phyloP scores from a whole-genome alignment of 208 protist species.

The Naegleria lovaniensis region DNA sequence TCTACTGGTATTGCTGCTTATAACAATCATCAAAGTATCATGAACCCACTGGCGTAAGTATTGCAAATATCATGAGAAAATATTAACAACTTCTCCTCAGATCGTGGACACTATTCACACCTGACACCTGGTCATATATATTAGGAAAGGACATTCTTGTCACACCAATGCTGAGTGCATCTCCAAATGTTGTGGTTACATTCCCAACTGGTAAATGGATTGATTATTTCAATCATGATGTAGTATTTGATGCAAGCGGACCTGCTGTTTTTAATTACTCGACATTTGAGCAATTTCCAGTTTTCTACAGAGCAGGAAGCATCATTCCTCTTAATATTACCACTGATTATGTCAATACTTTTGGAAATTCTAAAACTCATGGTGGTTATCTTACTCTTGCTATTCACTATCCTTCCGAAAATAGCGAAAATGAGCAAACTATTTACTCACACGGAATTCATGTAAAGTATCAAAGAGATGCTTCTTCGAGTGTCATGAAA shows the following conservation, averaged over 20 bases:
- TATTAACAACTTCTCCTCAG: background rate
- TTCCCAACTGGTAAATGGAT: conserved; percentile 36
- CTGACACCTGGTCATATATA: background rate
- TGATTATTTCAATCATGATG: conserved; percentile 32
- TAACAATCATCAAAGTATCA: conserved; percentile 22
- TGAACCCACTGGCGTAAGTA: background rate
- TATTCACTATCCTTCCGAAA: background rate
- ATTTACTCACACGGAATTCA: background rate
- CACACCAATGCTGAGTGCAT: conserved; percentile 32
- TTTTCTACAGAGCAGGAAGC: conserved; percentile 32
- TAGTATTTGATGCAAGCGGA: conserved; percentile 7
- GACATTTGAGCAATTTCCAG: conserved; percentile 24
- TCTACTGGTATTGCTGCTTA: conserved; percentile 27
- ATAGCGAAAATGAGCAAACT: background rate
- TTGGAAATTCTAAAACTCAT: background rate
- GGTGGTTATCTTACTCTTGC: background rate
- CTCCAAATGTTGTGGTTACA: background rate
- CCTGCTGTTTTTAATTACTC: background rate
- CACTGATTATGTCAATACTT: background rate
- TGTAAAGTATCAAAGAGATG: background rate
- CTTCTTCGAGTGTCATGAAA: background rate
- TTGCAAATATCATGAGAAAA: background rate
- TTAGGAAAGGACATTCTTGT: conserved; percentile 33
- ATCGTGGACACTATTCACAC: background rate
- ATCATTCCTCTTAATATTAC: conserved; percentile 35